Percentiles rank a stretch among this genome's conserved stretches.
These are phyloP conservation scores for Magnolia kwangsiensis DNA, from an alignment of 164 flowering plant genomes.

Conservation along the genomic window DNA sequence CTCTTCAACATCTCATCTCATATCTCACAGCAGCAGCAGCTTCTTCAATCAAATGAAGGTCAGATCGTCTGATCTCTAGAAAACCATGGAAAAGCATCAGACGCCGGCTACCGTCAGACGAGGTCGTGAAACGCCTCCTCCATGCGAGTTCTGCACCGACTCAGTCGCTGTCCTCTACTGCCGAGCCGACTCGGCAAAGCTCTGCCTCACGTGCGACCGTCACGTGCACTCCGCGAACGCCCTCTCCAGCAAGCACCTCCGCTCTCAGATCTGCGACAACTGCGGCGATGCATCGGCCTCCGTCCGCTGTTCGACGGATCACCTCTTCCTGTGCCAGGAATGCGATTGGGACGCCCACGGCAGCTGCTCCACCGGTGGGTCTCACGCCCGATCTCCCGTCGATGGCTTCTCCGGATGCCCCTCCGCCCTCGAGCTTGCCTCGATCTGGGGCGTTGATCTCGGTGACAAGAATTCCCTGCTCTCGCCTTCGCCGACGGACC, in stretches of 20 bases:
- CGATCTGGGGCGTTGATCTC: slow-evolving; percentile 54
- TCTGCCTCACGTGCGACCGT: slow-evolving; percentile 61
- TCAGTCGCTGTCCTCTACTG: slow-evolving; percentile 62
- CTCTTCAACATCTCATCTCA: not conserved
- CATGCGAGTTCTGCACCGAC: slow-evolving; percentile 69
- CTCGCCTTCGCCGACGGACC: not conserved
- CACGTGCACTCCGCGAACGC: slow-evolving; percentile 76
- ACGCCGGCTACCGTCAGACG: not conserved
- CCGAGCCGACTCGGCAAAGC: slow-evolving; percentile 79
- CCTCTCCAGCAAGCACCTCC: slow-evolving; percentile 52
- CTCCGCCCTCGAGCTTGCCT: slow-evolving; percentile 42
- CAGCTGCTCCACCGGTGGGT: slow-evolving; percentile 38
- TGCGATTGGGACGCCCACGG: slow-evolving; percentile 75
- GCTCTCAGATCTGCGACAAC: slow-evolving; percentile 66
- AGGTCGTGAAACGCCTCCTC: not conserved
- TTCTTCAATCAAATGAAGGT: too few species aligned
- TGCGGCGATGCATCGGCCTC: slow-evolving; percentile 55
- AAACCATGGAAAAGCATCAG: not conserved
- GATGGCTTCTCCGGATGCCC: slow-evolving; percentile 76
- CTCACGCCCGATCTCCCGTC: slow-evolving; percentile 40
- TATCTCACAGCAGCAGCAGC: too few species aligned
- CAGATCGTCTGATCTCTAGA: not conserved
- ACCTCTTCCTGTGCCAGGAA: slow-evolving; percentile 52
- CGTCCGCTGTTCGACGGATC: slow-evolving; percentile 46
- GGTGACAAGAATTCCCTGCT: slow-evolving; percentile 14